Evolutionary conservation across 1,139 yeast genomes (phyloP).

Genomic region (Pichia sp.): DNA sequence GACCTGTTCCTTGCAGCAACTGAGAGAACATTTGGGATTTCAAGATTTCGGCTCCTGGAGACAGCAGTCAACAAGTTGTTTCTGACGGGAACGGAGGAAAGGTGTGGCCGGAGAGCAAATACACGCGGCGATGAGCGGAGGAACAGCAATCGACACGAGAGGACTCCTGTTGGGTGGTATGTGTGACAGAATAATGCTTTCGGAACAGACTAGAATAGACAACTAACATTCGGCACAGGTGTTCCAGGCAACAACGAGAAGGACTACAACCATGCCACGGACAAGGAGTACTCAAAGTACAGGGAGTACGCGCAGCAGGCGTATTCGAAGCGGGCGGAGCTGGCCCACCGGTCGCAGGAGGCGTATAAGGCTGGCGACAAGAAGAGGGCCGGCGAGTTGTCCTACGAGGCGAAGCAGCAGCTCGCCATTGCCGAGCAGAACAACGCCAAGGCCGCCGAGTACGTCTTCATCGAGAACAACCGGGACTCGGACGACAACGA

Average conservation of each 20-base stretch:
- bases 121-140: not conserved
- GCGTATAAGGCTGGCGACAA: conserved; percentile 77
- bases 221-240: not conserved
- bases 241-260: conserved; percentile 15
- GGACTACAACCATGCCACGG: conserved; percentile 74
- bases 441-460: conserved; percentile 83
- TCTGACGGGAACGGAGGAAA: no score
- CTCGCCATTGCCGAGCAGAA: conserved; percentile 58
- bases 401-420: conserved; percentile 62
- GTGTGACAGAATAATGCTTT: not conserved
- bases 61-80: no score
- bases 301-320: conserved; percentile 69
- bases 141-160: not conserved
- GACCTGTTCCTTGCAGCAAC: no score
- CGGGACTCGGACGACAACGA: conserved; percentile 79
- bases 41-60: no score
- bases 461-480: conserved; percentile 84
- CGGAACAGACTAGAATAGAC: not conserved
- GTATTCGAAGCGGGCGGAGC: conserved; percentile 50
- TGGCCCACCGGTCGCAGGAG: conserved; percentile 64
- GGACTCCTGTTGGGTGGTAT: conserved; percentile 2
- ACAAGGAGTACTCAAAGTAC: conserved; percentile 56
- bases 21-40: no score
- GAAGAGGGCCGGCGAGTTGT: conserved; percentile 64
- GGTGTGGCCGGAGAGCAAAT: no score